These are phyloP conservation scores for Ogataea paradorogensis DNA, from an alignment of 805 yeast species.

Conservation along the genomic window DNA sequence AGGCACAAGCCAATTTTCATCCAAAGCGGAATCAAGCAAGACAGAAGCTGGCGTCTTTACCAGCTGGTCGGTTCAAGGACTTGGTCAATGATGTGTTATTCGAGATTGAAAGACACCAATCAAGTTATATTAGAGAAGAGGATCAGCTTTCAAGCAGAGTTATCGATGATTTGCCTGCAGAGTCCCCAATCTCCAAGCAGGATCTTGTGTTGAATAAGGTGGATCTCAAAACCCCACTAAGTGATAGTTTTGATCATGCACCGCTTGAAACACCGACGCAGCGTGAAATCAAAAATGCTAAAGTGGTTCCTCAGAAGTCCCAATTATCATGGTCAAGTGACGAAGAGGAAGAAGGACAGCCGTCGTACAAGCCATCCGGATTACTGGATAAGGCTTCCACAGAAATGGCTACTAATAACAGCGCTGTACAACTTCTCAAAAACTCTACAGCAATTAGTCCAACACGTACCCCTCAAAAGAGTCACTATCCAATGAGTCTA, in stretches of 20 bases:
- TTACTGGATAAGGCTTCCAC: neutral
- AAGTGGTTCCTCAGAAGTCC: slow-evolving; percentile 82
- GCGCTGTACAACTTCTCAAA: neutral
- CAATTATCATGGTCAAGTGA: slow-evolving; percentile 86
- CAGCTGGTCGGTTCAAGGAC: slow-evolving; percentile 80
- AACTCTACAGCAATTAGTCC: slow-evolving; percentile 1
- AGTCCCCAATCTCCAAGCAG: slow-evolving; percentile 1
- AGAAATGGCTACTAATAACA: neutral
- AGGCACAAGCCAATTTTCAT: slow-evolving; percentile 74
- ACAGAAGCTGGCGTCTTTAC: slow-evolving; percentile 81
- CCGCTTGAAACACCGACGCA: slow-evolving; percentile 30
- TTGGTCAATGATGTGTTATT: slow-evolving; percentile 83
- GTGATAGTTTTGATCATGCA: slow-evolving; percentile 7
- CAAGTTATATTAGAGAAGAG: slow-evolving; percentile 15
- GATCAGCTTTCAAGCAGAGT: slow-evolving; percentile 16
- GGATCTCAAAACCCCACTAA: slow-evolving; percentile 19
- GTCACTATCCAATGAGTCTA: neutral
- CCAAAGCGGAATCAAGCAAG: slow-evolving; percentile 95
- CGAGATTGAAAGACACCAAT: slow-evolving; percentile 67
- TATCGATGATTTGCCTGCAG: slow-evolving; percentile 8
- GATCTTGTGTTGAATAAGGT: slow-evolving; percentile 2
- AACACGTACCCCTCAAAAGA: neutral
- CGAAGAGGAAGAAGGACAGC: slow-evolving; percentile 53
- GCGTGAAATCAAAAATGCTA: slow-evolving; percentile 49
- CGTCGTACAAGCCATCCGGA: neutral